phyloP scores from a whole-genome alignment of 148 eudicot genomes.

The Dysphania ambrosioides region DNA sequence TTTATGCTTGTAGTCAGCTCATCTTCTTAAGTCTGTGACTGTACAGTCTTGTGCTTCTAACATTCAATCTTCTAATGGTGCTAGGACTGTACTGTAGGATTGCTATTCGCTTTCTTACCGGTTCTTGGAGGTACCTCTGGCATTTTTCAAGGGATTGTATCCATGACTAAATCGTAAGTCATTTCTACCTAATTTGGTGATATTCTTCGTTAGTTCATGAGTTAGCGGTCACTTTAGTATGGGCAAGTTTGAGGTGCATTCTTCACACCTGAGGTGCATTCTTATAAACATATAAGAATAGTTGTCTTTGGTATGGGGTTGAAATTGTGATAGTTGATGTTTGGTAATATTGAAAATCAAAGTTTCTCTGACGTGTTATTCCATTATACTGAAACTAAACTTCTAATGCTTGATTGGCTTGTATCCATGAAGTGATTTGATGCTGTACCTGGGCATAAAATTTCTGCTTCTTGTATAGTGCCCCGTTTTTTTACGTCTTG shows the following conservation, averaged over 20 bases:
- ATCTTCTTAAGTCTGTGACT: neutral
- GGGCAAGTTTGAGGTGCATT: neutral
- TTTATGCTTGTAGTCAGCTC: neutral
- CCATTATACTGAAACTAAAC: neutral
- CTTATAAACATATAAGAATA: neutral
- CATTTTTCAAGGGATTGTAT: conserved; percentile 75
- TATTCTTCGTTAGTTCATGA: neutral
- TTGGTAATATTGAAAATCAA: neutral
- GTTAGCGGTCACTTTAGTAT: neutral
- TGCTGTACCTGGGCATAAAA: neutral
- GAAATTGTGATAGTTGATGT: neutral
- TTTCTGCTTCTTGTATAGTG: too few species aligned
- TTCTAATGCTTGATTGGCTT: neutral
- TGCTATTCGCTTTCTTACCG: conserved; percentile 93
- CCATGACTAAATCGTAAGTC: conserved; percentile 94
- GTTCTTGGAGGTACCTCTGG: conserved; percentile 94
- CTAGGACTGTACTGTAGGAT: conserved; percentile 97
- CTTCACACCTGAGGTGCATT: neutral
- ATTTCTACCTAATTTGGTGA: neutral
- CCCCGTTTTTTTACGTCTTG: neutral
- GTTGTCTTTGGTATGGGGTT: neutral
- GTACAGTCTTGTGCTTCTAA: conserved; percentile 24
- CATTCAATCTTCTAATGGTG: conserved; percentile 4
- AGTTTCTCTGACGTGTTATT: neutral
- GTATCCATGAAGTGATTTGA: neutral